Conservation (phyloP, 768 basidiomycete genomes). For the Ramaria sp. region DNA sequence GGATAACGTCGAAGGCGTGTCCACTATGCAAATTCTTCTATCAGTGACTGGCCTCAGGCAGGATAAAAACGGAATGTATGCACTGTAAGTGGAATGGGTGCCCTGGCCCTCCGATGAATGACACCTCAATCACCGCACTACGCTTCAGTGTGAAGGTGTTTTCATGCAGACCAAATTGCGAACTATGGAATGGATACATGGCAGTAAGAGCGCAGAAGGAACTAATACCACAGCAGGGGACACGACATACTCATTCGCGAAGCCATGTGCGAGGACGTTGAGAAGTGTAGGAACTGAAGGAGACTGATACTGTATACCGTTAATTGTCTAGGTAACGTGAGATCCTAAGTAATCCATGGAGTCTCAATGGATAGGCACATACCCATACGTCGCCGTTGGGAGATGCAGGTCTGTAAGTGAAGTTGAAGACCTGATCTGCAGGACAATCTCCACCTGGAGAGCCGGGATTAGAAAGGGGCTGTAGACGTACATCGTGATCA, state of each 20-base stretch:
- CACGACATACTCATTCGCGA: neutral
- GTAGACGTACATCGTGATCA: too few species aligned
- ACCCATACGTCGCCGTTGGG: slow-evolving; percentile 7
- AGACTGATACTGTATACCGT: neutral
- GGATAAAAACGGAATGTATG: neutral
- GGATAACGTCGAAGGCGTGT: slow-evolving; percentile 25
- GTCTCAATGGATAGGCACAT: neutral
- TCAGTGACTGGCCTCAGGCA: neutral
- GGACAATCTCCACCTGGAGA: neutral
- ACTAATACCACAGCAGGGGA: too few species aligned
- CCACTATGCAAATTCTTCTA: neutral
- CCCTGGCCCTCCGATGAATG: slow-evolving; percentile 2
- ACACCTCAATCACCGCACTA: neutral
- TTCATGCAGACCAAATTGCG: neutral
- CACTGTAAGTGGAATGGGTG: slow-evolving; percentile 8
- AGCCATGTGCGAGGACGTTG: neutral
- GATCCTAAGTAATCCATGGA: neutral
- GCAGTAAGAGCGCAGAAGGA: too few species aligned
- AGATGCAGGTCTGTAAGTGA: neutral
- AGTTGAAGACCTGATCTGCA: neutral
- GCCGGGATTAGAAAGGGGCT: slow-evolving; percentile 13
- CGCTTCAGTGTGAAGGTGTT: neutral
- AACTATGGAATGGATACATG: neutral
- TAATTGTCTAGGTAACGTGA: neutral
- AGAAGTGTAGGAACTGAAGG: slow-evolving; percentile 1